phyloP scores from a whole-genome alignment of 2,329 filamentous ascomycete genomes.

The Thielaviopsis euricoi region DNA sequence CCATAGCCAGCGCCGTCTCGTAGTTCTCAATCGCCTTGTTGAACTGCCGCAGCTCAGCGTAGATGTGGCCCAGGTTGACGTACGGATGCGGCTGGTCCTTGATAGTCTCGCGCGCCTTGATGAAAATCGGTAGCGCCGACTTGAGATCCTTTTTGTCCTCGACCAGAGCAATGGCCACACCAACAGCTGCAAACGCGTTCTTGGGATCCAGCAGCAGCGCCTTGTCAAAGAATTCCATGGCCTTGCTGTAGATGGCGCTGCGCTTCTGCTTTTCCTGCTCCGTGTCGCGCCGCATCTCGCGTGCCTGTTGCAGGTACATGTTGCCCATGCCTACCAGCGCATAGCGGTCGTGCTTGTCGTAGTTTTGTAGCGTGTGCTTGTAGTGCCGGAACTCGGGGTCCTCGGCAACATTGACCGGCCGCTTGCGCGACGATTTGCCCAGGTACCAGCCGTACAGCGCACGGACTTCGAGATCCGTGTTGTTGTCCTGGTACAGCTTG shows the following conservation, averaged over 20 bases:
- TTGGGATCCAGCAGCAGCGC: slow-evolving; percentile 84
- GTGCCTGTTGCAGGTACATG: slow-evolving; percentile 66
- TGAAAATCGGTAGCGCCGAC: slow-evolving; percentile 69
- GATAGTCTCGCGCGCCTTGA: slow-evolving; percentile 78
- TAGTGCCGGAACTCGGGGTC: slow-evolving; percentile 87
- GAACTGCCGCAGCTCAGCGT: slow-evolving; percentile 78
- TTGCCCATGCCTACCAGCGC: slow-evolving; percentile 95
- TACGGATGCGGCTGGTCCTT: slow-evolving; percentile 67
- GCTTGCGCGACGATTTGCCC: slow-evolving; percentile 69
- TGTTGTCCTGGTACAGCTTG: slow-evolving; percentile 70
- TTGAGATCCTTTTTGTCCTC: slow-evolving; percentile 88
- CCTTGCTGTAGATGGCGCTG: slow-evolving; percentile 70
- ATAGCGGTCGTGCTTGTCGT: slow-evolving; percentile 97
- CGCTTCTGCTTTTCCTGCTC: slow-evolving; percentile 86
- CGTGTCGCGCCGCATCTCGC: slow-evolving; percentile 85
- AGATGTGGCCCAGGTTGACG: slow-evolving; percentile 87
- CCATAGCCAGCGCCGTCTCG: slow-evolving; percentile 66
- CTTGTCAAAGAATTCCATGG: slow-evolving; percentile 97
- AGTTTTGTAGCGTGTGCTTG: slow-evolving; percentile 86
- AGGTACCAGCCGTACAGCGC: slow-evolving; percentile 92
- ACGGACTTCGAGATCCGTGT: slow-evolving; percentile 76
- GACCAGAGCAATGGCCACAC: slow-evolving; percentile 81
- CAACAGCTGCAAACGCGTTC: slow-evolving; percentile 93
- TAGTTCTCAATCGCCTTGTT: slow-evolving; percentile 89
- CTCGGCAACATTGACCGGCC: slow-evolving; percentile 62